Percentiles rank a stretch among this genome's conserved stretches.
phyloP scores from a whole-genome alignment of 345 rosid species.

The Citrus trifoliata region DNA sequence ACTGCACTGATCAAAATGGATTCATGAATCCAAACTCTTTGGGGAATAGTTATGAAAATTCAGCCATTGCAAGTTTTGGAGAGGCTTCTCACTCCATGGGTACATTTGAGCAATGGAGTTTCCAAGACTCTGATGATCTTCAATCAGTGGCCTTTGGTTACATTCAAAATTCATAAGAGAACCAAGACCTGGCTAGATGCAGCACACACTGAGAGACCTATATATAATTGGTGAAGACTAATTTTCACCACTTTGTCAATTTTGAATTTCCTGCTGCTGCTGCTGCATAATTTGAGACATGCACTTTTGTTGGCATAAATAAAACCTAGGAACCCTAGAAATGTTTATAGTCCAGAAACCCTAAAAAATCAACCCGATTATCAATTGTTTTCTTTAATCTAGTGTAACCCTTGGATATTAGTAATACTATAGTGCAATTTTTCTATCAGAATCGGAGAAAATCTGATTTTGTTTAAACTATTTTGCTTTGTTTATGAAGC shows the following conservation, averaged over 20 bases:
- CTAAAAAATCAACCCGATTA: slow-evolving; percentile 26
- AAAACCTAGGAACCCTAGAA: slow-evolving; percentile 46
- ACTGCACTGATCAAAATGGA: slow-evolving; percentile 21
- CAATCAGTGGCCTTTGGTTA: slow-evolving; percentile 59
- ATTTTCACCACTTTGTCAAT: slow-evolving; percentile 22
- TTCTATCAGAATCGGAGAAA: slow-evolving; percentile 15
- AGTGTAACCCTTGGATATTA: slow-evolving; percentile 28
- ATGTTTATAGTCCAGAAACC: slow-evolving; percentile 32
- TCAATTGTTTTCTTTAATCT: slow-evolving; percentile 21
- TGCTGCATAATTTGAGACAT: slow-evolving; percentile 34
- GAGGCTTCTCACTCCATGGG: slow-evolving; percentile 50
- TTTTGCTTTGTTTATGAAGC: slow-evolving; percentile 21
- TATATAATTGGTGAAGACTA: slow-evolving; percentile 29
- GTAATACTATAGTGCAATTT: slow-evolving; percentile 11
- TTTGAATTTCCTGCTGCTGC: slow-evolving; percentile 23
- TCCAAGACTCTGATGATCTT: slow-evolving; percentile 66
- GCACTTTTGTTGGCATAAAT: slow-evolving; percentile 44
- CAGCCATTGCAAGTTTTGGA: slow-evolving; percentile 44
- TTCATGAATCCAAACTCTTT: slow-evolving; percentile 32
- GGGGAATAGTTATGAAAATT: slow-evolving; percentile 39
- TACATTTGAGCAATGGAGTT: slow-evolving; percentile 50
- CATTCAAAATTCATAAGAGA: slow-evolving; percentile 44
- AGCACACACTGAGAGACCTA: background rate
- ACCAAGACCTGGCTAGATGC: background rate
- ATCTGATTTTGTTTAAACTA: slow-evolving; percentile 17